Base-by-base conservation (phyloP, 805 yeast genomes). In the Candida berthetii region DNA sequence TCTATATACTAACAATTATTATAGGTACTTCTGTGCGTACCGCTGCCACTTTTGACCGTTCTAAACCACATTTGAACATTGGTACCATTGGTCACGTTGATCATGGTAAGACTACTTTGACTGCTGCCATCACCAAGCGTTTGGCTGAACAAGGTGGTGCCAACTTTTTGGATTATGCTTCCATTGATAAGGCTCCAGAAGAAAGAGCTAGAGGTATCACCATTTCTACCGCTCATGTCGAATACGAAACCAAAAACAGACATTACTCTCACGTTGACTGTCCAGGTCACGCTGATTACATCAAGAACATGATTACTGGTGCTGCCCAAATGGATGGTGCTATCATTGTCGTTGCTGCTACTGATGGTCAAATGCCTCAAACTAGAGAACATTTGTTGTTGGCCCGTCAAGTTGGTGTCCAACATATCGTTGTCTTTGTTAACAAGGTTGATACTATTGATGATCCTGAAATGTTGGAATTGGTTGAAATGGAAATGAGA, bases 291-390 rank as follows among this genome's bases (percentile, higher is more conserved):
- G 93, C 95, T 52, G 98, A 91, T 77, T 91, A 90, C 72, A 91
- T 91, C 71, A 91, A 91, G 76, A 91, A 91, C 71, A 91, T 91
- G 98, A 91, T 91, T 68, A 88, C 96, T 53, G 98, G 98, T 82
- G 97, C 98, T 59, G 96, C 98, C 58, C 96, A 91, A 69, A 90
- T 90, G 97, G 98, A 91, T 68, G 97, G 98, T 76, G 98, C 97
- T 54, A 90, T 91, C 58, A 91, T 91, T 72, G 98, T 91, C 48
- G 98, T 93, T 67, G 99, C 98, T 61, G 99, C 99, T 49, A 76
- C 96, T 44, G 99, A 93, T 63, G 99, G 99, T 62, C 96, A 89
- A 73, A 93, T 91, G 98, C 98, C 97, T 63, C 99, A 93, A 76
- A 93, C 99, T 55, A 87, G 98, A 76, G 99, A 93, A 75, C 99